Percentiles rank a stretch among this genome's conserved stretches.
These are phyloP conservation scores for Biscutella laevigata DNA, from an alignment of 441 rosid species.

Conservation along the genomic window DNA sequence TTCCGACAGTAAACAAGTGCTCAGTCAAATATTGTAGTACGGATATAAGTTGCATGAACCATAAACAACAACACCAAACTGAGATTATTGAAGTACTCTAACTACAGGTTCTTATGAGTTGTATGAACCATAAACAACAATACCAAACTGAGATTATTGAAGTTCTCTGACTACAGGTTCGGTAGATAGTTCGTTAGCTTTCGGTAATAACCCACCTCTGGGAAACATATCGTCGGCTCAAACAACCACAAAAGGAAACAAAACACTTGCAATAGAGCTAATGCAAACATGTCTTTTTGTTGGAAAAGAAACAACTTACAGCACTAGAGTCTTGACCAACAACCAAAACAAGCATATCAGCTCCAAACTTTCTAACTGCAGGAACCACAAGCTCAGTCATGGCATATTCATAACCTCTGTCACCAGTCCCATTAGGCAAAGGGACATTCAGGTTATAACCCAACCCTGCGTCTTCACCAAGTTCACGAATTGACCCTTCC, in stretches of 20 bases:
- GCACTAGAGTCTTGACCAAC: conserved; percentile 89
- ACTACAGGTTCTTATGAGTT: no score
- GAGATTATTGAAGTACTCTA: no score
- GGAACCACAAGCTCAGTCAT: conserved; percentile 56
- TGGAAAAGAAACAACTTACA: conserved; percentile 38
- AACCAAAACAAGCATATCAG: conserved; percentile 64
- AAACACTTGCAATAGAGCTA: not conserved
- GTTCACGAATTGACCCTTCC: conserved; percentile 56
- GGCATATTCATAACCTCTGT: conserved; percentile 57
- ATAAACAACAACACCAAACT: no score
- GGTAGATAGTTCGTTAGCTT: not conserved
- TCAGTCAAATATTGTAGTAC: not conserved
- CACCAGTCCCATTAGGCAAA: conserved; percentile 82
- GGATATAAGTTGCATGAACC: not conserved
- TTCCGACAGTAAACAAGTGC: not conserved
- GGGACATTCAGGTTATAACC: conserved; percentile 81
- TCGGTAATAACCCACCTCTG: not conserved
- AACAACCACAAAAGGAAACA: not conserved
- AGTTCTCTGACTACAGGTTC: not conserved
- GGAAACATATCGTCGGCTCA: not conserved
- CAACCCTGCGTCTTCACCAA: conserved; percentile 64
- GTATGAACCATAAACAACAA: not conserved
- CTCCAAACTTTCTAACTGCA: conserved; percentile 46
- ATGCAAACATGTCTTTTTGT: not conserved
- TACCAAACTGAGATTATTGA: not conserved